These are phyloP conservation scores for Aegilops umbellulata DNA, from an alignment of 176 grass and related monocot genomes.

Conservation along the genomic window DNA sequence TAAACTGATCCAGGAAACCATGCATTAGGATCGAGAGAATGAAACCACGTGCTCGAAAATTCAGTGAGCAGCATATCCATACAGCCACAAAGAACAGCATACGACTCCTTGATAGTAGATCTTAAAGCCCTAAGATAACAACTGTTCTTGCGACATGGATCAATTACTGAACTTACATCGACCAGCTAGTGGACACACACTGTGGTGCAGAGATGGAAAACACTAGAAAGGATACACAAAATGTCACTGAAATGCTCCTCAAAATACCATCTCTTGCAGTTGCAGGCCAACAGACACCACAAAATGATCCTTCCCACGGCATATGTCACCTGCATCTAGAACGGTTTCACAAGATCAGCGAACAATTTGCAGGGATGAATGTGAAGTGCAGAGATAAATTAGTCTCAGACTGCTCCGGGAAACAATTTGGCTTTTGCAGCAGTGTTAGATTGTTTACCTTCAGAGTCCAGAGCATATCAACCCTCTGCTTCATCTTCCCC, in stretches of 20 bases:
- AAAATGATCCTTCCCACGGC: background rate
- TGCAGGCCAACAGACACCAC: conserved; percentile 7
- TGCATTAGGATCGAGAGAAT: background rate
- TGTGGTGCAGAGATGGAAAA: background rate
- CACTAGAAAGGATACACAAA: background rate
- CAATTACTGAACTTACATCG: background rate
- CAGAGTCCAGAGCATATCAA: background rate
- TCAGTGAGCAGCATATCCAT: background rate
- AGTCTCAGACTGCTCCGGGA: background rate
- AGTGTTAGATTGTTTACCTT: background rate
- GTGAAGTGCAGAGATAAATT: background rate
- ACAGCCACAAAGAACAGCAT: background rate
- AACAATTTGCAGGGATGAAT: background rate
- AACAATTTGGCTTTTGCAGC: background rate
- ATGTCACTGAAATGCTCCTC: background rate
- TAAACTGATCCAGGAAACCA: background rate
- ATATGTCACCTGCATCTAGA: background rate
- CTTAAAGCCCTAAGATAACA: background rate
- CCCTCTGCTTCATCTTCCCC: conserved; percentile 3
- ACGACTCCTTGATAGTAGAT: background rate
- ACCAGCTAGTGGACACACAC: background rate
- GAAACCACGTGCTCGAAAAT: background rate
- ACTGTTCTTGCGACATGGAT: background rate
- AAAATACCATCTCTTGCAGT: background rate
- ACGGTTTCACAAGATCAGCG: background rate